phyloP scores from a whole-genome alignment of 257 asterid genomes.

The Gentiana macrophylla region DNA sequence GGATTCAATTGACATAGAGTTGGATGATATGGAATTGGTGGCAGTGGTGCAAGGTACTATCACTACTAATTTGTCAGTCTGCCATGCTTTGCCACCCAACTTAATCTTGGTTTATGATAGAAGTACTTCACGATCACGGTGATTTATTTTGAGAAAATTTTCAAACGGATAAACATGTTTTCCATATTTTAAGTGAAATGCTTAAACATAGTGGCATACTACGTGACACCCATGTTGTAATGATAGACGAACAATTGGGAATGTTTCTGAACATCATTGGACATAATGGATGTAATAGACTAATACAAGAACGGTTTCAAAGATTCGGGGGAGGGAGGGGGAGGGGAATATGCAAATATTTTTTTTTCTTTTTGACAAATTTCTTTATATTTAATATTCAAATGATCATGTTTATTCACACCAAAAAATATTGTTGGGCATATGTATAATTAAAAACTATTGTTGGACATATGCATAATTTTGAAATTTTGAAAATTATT shows the following conservation, averaged over 20 bases:
- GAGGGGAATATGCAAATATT: no score
- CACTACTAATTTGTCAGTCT: slow-evolving; percentile 56
- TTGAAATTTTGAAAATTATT: no score
- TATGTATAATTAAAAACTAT: no score
- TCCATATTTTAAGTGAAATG: slow-evolving; percentile 51
- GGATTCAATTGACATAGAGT: slow-evolving; percentile 70
- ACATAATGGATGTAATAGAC: slow-evolving; percentile 84
- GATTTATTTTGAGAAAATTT: slow-evolving; percentile 68
- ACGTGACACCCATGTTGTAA: slow-evolving; percentile 80
- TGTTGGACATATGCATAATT: no score
- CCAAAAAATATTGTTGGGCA: no score
- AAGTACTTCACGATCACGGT: slow-evolving; percentile 51
- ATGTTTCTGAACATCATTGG: slow-evolving; percentile 83
- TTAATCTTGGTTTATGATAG: slow-evolving; percentile 64
- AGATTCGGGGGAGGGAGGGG: slow-evolving; percentile 50
- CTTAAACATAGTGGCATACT: slow-evolving; percentile 74
- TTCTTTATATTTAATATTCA: no score
- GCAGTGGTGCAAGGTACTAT: slow-evolving; percentile 93
- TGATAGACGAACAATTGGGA: slow-evolving; percentile 86
- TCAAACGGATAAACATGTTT: slow-evolving; percentile 82
- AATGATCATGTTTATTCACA: no score
- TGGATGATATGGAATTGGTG: slow-evolving; percentile 74
- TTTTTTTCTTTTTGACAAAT: no score
- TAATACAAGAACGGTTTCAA: slow-evolving; percentile 78
- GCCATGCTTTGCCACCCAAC: slow-evolving; percentile 39